Percentiles rank a stretch among this genome's conserved stretches.
These are phyloP conservation scores for Boletus coccyginus DNA, from an alignment of 768 basidiomycete genomes.

Conservation along the genomic window DNA sequence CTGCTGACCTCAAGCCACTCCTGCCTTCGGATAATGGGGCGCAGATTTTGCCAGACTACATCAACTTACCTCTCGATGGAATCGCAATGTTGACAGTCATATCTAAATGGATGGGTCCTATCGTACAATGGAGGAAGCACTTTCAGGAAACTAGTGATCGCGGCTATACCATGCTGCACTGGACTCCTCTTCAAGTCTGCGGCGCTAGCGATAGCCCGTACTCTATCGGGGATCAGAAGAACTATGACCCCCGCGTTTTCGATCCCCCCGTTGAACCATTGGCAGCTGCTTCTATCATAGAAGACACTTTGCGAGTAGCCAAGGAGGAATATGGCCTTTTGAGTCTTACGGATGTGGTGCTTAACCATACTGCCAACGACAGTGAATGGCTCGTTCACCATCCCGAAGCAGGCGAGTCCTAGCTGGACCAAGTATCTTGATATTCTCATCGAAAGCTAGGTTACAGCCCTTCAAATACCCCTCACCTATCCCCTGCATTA, in stretches of 20 bases:
- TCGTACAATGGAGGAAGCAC: constrained; percentile 72
- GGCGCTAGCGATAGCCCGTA: constrained; percentile 92
- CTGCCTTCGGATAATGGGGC: constrained; percentile 52
- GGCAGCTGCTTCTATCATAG: constrained; percentile 55
- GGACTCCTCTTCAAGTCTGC: constrained; percentile 90
- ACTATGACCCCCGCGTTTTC: constrained; percentile 79
- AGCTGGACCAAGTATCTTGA: not conserved
- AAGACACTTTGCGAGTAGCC: constrained; percentile 64
- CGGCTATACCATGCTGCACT: constrained; percentile 99
- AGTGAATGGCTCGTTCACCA: constrained; percentile 89
- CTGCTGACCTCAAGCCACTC: constrained; percentile 48
- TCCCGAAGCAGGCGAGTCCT: constrained; percentile 82
- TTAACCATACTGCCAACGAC: constrained; percentile 97
- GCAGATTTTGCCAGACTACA: constrained; percentile 44
- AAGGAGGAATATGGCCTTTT: constrained; percentile 86
- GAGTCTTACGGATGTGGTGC: constrained; percentile 90
- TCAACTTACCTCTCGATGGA: constrained; percentile 82
- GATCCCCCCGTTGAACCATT: constrained; percentile 39
- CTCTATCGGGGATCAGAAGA: constrained; percentile 84
- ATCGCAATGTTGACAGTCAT: constrained; percentile 87
- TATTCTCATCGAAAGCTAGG: constrained; percentile 43
- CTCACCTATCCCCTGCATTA: constrained; percentile 88
- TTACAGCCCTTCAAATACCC: constrained; percentile 86
- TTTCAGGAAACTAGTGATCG: constrained; percentile 82
- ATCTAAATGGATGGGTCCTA: constrained; percentile 97